Base-by-base conservation (phyloP, 176 grass and related monocot species). In the Poa annua region DNA sequence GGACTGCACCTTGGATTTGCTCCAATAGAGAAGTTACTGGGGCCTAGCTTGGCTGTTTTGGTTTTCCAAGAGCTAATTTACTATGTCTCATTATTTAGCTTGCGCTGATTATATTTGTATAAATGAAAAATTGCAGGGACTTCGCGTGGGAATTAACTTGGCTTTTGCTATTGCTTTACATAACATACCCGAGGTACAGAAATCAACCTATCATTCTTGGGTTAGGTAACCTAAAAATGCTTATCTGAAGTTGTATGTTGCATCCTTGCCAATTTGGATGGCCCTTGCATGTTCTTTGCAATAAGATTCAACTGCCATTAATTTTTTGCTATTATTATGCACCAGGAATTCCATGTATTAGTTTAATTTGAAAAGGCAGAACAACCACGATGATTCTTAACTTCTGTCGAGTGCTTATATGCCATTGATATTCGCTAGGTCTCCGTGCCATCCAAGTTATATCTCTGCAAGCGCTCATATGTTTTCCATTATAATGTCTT, bases 91-190 rank as follows among this genome's bases (percentile, higher is more conserved):
- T 82, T 78, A 74, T 73, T 63, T 78, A 7, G 52, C 47, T 85
- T 85, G 8, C 6, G 26, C 14, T 88, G 63, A 90, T 78, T 70
- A 44, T 55, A 19, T 82, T 79, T 50, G 53, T 60, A 66, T 77
- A 66, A 66, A 63, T 39, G 8, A 71, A 82, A 74, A 81, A 33
- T 4, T 88, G 61, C 76, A 98, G 92, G 96, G 96, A 47, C 96
- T 98, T 88, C 92, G 86, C 17, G 96, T 98, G 74, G 96, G 96
- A 41, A 21, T 98, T 39, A 98, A 98, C 80, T 93, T 95, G 84
- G 96, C 96, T 19, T 34, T 98, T 77, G 96, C 96, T 77, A 98
- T 98, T 83, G 96, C 96, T 80, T 87, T 98, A 68, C 96, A 98
- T 77, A 98, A 98, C 79, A 95, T 98, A 86, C 96, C 96, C n/a